Conservation (phyloP, 768 basidiomycete genomes). For the Suillus paluster region DNA sequence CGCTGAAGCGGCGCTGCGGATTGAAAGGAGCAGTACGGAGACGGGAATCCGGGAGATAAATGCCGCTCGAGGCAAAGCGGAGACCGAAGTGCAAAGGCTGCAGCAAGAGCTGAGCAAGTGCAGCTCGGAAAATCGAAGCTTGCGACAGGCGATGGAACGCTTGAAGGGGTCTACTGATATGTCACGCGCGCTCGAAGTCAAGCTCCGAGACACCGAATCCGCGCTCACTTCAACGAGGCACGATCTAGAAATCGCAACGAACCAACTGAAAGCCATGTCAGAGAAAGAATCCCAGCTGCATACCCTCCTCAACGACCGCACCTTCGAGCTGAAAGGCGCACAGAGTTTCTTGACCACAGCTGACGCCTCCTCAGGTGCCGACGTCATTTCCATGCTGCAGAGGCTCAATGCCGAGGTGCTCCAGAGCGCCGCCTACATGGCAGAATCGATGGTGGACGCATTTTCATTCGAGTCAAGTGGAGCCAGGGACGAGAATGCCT, state of each 20-base stretch:
- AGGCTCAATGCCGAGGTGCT: constrained; percentile 52
- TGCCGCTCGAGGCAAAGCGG: too few species aligned
- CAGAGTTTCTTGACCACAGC: constrained; percentile 51
- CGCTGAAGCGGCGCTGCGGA: background rate
- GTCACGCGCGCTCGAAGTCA: background rate
- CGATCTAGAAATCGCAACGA: background rate
- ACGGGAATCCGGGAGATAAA: background rate
- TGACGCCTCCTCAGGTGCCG: constrained; percentile 48
- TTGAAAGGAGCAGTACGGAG: background rate
- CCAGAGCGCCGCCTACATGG: constrained; percentile 52
- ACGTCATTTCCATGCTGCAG: constrained; percentile 48
- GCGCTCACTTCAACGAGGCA: background rate
- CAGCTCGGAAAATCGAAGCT: background rate
- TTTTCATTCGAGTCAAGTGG: constrained; percentile 33
- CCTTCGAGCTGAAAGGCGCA: constrained; percentile 48
- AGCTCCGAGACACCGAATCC: background rate
- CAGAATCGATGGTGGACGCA: constrained; percentile 51
- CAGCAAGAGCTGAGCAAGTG: background rate
- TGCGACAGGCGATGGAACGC: background rate
- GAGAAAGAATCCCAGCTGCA: constrained; percentile 17
- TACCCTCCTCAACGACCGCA: constrained; percentile 43
- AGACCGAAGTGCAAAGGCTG: background rate
- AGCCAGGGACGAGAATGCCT: constrained; percentile 25
- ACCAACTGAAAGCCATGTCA: background rate
- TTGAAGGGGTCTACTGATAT: background rate